These are phyloP conservation scores for Vitis hybrid DNA, from an alignment of 177 flowering plant genomes.

Conservation along the genomic window DNA sequence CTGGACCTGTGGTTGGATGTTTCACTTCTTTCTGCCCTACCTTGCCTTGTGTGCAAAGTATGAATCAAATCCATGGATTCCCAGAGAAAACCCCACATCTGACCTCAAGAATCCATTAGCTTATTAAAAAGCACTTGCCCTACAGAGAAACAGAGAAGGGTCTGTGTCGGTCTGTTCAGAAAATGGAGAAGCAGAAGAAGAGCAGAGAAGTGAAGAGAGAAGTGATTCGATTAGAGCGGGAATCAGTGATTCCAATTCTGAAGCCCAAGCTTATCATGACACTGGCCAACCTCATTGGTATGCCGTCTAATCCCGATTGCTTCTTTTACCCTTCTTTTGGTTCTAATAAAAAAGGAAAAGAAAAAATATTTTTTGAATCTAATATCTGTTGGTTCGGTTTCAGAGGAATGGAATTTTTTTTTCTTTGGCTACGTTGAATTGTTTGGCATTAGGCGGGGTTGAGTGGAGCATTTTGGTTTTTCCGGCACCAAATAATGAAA, in stretches of 20 bases:
- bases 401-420: too few relatives aligned
- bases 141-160: not conserved
- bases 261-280: constrained; percentile 82
- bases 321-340: not conserved
- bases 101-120: not conserved
- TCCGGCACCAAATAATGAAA: too few relatives aligned
- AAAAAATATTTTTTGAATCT: not conserved
- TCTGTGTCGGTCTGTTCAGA: not conserved
- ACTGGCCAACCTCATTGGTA: constrained; percentile 83
- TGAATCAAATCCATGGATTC: not conserved
- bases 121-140: not conserved
- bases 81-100: not conserved
- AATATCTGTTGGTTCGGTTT: not conserved
- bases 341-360: not conserved
- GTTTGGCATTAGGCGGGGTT: too few relatives aligned
- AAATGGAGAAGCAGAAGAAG: constrained; percentile 35
- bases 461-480: too few relatives aligned
- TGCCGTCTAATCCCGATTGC: not conserved
- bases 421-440: too few relatives aligned
- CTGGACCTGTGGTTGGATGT: not conserved
- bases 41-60: constrained; percentile 1
- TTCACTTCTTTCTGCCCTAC: not conserved
- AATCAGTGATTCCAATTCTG: constrained; percentile 80
- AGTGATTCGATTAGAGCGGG: constrained; percentile 75
- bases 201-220: constrained; percentile 22